A percentile compares a stretch with the other conserved stretches of the same genome.
Conservation (phyloP, 129 eudicot genomes). For the Helianthus tuberosus region DNA sequence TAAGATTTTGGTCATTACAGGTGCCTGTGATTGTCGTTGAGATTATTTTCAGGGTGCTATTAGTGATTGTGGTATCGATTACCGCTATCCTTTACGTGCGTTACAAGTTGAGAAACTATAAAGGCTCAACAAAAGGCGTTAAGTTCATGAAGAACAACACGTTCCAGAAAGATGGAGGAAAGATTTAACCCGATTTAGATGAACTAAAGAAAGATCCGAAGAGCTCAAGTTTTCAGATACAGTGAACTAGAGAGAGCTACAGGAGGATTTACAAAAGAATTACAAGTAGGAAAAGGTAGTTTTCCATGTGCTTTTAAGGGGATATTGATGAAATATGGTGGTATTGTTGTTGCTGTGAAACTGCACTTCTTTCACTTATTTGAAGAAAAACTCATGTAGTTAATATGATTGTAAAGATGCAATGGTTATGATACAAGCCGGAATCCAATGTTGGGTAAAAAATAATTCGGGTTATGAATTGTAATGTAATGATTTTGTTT, state of each 20-base stretch:
- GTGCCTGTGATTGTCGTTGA: no score
- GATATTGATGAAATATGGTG: constrained; percentile 68
- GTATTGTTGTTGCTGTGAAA: constrained; percentile 79
- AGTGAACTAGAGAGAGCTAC: constrained; percentile 78
- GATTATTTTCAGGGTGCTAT: no score
- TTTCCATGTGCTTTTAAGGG: constrained; percentile 94
- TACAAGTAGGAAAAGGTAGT: constrained; percentile 90
- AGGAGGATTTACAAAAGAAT: constrained; percentile 70
- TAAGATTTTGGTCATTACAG: no score
- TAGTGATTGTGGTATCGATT: no score
- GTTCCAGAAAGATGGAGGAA: constrained; percentile 55
- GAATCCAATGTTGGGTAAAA: no score
- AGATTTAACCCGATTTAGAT: no score
- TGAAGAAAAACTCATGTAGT: constrained; percentile 60
- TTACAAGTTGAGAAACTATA: no score
- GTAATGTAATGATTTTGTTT: no score
- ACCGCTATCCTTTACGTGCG: no score
- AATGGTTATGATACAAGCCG: no score
- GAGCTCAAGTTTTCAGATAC: constrained; percentile 73
- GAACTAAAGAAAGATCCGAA: constrained; percentile 65
- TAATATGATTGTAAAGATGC: no score
- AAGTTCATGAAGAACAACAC: constrained; percentile 39
- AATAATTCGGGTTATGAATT: no score
- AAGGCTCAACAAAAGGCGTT: constrained; percentile 46
- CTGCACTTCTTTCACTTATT: constrained; percentile 71